phyloP scores from a whole-genome alignment of 768 basidiomycete genomes.

The Suillus subluteus region DNA sequence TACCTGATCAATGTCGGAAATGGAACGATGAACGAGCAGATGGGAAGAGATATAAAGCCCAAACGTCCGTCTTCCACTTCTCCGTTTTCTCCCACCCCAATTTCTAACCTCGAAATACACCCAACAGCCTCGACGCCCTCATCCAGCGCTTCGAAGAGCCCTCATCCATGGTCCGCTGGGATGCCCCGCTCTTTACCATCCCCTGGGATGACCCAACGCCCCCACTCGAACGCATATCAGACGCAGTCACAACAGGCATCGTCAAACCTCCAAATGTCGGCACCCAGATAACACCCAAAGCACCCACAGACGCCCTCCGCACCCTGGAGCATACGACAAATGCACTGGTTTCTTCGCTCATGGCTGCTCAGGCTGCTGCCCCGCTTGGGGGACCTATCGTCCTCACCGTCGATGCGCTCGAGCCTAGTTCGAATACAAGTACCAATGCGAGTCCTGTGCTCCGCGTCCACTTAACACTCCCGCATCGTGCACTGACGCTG shows the following conservation, averaged over 20 bases:
- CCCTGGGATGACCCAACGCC: conserved; percentile 71
- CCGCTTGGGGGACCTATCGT: conserved; percentile 52
- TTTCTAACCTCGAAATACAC: neutral
- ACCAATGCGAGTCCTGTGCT: conserved; percentile 20
- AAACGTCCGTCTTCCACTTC: conserved; percentile 56
- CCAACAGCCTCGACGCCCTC: conserved; percentile 51
- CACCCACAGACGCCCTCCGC: conserved; percentile 87
- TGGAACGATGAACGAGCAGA: conserved; percentile 68
- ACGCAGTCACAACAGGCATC: conserved; percentile 73
- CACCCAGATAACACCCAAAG: conserved; percentile 73
- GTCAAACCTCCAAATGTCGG: conserved; percentile 90
- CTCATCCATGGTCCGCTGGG: conserved; percentile 98
- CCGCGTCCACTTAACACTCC: conserved; percentile 60
- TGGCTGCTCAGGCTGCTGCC: conserved; percentile 61
- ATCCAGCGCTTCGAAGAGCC: conserved; percentile 93
- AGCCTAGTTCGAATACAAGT: conserved; percentile 28
- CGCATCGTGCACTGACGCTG: conserved; percentile 73
- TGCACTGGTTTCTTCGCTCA: conserved; percentile 69
- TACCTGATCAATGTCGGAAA: conserved; percentile 72
- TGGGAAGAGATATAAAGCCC: conserved; percentile 56
- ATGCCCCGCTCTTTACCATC: conserved; percentile 90
- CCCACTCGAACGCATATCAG: conserved; percentile 76
- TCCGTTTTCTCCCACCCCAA: neutral
- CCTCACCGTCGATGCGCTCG: conserved; percentile 35
- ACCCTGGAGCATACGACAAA: conserved; percentile 81